Conservation (phyloP, 352 stramenopile genomes). For the Globisporangium rhizosaccharum region DNA sequence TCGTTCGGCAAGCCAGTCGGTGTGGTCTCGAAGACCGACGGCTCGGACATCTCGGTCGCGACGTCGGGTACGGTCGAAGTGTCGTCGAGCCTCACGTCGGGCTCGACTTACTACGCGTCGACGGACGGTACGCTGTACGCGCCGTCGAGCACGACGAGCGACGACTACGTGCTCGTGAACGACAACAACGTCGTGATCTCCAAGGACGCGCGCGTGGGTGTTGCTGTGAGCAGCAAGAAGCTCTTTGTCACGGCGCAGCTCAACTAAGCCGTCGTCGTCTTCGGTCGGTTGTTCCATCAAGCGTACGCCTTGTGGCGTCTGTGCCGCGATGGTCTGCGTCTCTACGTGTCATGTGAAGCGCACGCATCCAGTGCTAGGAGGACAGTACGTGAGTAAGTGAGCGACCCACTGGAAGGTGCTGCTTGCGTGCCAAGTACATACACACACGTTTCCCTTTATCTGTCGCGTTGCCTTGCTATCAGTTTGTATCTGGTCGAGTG, state of each 20-base stretch:
- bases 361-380: too few relatives aligned
- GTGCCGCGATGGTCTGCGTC: neutral
- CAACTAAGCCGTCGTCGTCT: neutral
- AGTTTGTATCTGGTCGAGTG: neutral
- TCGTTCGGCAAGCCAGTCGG: constrained; percentile 66
- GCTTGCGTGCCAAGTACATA: neutral
- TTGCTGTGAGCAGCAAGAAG: constrained; percentile 56
- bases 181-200: constrained; percentile 73
- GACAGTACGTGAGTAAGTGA: neutral
- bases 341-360: too few relatives aligned
- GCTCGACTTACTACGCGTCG: constrained; percentile 61
- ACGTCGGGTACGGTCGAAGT: constrained; percentile 60
- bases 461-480: neutral
- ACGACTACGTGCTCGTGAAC: constrained; percentile 57
- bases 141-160: constrained; percentile 35
- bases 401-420: constrained; percentile 4
- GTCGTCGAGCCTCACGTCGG: constrained; percentile 27
- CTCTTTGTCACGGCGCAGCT: constrained; percentile 39
- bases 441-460: neutral
- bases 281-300: neutral
- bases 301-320: neutral
- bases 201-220: constrained; percentile 66
- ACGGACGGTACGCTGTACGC: constrained; percentile 59
- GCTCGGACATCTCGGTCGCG: constrained; percentile 46
- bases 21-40: constrained; percentile 54